Evolutionary conservation across 2,329 filamentous ascomycete genomes (phyloP).

Genomic region (Fusarium mexicanum): DNA sequence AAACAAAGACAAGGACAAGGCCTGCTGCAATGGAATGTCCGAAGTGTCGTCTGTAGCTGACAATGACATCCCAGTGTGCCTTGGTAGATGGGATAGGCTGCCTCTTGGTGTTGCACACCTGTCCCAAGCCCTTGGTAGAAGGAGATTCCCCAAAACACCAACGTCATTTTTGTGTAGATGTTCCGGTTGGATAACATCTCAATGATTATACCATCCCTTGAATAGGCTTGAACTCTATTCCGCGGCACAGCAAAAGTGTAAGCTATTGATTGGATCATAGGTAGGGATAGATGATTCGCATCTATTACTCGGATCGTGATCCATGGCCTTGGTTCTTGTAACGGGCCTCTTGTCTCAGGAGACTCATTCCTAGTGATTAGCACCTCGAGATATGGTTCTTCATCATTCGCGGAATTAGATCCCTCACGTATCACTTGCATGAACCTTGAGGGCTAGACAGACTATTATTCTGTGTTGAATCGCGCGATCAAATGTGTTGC

Average conservation of each 20-base stretch:
- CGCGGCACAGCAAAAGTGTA: constrained; percentile 18
- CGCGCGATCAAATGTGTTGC: constrained; percentile 2
- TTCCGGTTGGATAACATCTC: background rate
- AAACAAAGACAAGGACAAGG: background rate
- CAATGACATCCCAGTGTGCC: background rate
- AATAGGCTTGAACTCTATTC: constrained; percentile 12
- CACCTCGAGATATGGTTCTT: background rate
- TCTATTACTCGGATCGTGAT: background rate
- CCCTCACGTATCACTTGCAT: constrained; percentile 2
- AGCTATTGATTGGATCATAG: constrained; percentile 8
- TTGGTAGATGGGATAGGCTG: background rate
- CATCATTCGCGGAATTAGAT: background rate
- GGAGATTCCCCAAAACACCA: background rate
- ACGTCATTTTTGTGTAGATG: constrained; percentile 2
- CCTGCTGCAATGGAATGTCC: background rate
- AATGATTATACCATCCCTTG: background rate
- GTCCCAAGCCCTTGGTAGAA: background rate
- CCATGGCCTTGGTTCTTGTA: constrained; percentile 3
- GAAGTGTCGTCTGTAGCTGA: background rate
- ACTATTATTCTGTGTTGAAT: background rate
- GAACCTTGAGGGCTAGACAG: background rate
- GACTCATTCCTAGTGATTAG: background rate
- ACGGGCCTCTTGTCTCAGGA: constrained; percentile 8
- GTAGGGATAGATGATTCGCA: background rate
- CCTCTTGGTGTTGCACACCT: background rate